These are phyloP conservation scores for Boletus smithii DNA, from an alignment of 1,284 basidiomycete genomes.

Conservation along the genomic window DNA sequence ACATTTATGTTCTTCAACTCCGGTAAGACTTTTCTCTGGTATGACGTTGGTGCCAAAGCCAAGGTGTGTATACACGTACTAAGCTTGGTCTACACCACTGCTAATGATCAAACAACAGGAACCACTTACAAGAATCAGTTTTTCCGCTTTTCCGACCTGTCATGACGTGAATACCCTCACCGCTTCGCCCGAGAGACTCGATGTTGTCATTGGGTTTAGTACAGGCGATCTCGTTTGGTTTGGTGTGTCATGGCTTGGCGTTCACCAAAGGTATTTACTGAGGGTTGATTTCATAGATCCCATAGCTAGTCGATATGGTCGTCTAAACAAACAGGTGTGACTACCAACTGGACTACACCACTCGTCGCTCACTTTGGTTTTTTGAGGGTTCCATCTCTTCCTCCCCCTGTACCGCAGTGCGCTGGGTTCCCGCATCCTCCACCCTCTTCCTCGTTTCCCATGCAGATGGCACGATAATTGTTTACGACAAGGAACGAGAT, in stretches of 20 bases:
- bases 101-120: constrained; percentile 50
- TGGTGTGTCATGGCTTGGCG: constrained; percentile 44
- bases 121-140: constrained; percentile 81
- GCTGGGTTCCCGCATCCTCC: constrained; percentile 85
- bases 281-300: constrained; percentile 53
- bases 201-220: constrained; percentile 89
- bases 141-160: constrained; percentile 84
- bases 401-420: constrained; percentile 53
- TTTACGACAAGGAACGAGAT: constrained; percentile 88
- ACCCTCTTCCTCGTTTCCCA: constrained; percentile 90
- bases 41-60: constrained; percentile 72
- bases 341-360: constrained; percentile 17
- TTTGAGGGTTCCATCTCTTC: constrained; percentile 25
- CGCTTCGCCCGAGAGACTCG: constrained; percentile 73
- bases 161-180: constrained; percentile 85
- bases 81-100: neutral
- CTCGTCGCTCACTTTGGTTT: constrained; percentile 10
- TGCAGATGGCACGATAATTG: constrained; percentile 82
- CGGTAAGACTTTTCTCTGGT: constrained; percentile 78
- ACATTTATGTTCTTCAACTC: constrained; percentile 84
- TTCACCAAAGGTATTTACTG: neutral
- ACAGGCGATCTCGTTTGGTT: constrained; percentile 94
- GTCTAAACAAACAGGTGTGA: constrained; percentile 84
- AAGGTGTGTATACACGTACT: constrained; percentile 52
- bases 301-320: constrained; percentile 79